Evolutionary conservation across 1,139 yeast species (phyloP).

Genomic region (Maudiozyma humilis): DNA sequence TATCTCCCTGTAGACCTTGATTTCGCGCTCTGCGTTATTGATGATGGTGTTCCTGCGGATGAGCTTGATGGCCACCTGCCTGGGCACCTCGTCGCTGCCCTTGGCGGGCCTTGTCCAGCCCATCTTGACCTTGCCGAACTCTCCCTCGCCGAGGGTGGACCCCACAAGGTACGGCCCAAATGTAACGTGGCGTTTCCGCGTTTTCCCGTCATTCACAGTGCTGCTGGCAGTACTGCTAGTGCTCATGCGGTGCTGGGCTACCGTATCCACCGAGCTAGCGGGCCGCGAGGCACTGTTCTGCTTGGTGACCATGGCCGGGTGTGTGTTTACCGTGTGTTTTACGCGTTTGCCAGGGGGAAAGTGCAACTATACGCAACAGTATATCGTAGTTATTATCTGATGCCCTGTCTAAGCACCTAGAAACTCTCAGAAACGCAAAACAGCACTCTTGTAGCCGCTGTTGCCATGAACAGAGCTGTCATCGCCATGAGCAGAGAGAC

Average conservation of each 20-base stretch:
- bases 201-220: not conserved
- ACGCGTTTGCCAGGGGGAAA: too few relatives aligned
- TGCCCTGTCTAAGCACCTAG: too few relatives aligned
- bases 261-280: not conserved
- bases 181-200: constrained; percentile 33
- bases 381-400: too few relatives aligned
- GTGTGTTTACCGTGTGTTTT: too few relatives aligned
- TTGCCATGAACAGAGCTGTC: too few relatives aligned
- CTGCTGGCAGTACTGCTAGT: not conserved
- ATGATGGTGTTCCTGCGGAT: constrained; percentile 80
- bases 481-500: too few relatives aligned
- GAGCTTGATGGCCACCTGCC: constrained; percentile 88
- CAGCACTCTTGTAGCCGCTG: too few relatives aligned
- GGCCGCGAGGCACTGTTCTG: not conserved
- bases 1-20: constrained; percentile 86
- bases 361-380: not conserved
- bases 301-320: too few relatives aligned
- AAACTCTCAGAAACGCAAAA: too few relatives aligned
- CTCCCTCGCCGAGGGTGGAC: constrained; percentile 95
- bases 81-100: constrained; percentile 20
- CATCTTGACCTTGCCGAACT: constrained; percentile 93
- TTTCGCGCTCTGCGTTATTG: constrained; percentile 76
- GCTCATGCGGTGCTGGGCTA: too few relatives aligned
- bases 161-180: constrained; percentile 88
- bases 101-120: constrained; percentile 59